These are phyloP conservation scores for Hyaloscypha bicolor DNA, from an alignment of 495 filamentous ascomycete genomes.

Conservation along the genomic window DNA sequence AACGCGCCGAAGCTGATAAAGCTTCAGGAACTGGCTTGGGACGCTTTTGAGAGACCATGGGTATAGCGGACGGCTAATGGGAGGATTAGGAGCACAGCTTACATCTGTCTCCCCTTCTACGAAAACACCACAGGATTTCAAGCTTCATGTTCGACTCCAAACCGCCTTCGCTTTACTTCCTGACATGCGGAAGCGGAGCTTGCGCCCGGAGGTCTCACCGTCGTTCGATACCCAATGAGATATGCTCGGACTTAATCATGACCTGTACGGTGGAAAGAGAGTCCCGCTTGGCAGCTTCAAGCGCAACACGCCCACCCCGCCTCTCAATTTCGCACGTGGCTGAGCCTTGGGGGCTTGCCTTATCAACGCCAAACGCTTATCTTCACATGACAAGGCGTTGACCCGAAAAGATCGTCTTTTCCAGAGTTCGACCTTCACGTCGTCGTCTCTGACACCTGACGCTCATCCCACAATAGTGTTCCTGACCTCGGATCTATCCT, in stretches of 20 bases:
- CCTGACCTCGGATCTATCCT: background rate
- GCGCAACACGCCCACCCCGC: background rate
- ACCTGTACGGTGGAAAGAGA: conserved; percentile 1
- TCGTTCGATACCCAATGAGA: background rate
- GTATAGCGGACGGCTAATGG: background rate
- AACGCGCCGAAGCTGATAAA: background rate
- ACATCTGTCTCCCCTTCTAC: background rate
- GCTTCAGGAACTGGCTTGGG: background rate
- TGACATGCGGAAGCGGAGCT: background rate
- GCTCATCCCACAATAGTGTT: background rate
- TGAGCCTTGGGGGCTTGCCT: background rate
- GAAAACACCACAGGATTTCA: background rate
- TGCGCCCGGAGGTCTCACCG: background rate
- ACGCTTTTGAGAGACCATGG: background rate
- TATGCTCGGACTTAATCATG: background rate
- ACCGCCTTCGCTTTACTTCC: background rate
- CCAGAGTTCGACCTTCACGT: background rate
- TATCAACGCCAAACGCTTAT: background rate
- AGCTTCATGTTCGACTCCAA: background rate
- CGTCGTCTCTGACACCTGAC: background rate
- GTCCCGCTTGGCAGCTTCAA: background rate
- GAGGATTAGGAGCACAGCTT: background rate
- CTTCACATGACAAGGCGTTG: background rate
- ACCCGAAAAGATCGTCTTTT: background rate
- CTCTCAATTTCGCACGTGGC: background rate